Conservation (phyloP, 2,329 filamentous ascomycete species). For the Botrytis paeoniae region DNA sequence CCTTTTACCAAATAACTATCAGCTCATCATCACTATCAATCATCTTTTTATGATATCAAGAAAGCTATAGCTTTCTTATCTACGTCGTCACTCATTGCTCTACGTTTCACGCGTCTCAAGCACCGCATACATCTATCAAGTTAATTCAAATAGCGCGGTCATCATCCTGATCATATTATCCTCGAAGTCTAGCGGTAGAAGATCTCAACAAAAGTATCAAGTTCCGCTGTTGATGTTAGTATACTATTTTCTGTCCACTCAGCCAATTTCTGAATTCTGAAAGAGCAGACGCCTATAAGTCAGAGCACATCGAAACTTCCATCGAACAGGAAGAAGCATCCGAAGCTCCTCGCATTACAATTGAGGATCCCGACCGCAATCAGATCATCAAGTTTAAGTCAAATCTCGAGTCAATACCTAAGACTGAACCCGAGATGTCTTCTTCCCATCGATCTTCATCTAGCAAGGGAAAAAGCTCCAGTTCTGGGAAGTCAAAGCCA, state of each 20-base stretch:
- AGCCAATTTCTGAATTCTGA: constrained; percentile 22
- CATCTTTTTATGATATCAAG: background rate
- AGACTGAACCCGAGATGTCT: constrained; percentile 35
- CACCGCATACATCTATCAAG: background rate
- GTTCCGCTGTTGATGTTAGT: constrained; percentile 33
- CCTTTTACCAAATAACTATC: background rate
- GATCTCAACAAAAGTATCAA: constrained; percentile 1
- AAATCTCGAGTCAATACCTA: constrained; percentile 26
- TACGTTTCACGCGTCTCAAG: background rate
- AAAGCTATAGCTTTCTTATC: background rate
- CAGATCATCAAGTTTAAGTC: constrained; percentile 22
- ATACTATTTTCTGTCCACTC: background rate
- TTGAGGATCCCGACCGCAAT: constrained; percentile 32
- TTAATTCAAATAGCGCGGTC: background rate
- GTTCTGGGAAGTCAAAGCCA: constrained; percentile 40
- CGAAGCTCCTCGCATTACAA: constrained; percentile 29
- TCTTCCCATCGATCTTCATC: constrained; percentile 34
- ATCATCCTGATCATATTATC: background rate
- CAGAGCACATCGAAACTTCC: constrained; percentile 21
- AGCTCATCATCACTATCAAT: constrained; percentile 10
- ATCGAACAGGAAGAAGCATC: constrained; percentile 22
- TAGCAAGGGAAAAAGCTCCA: constrained; percentile 28
- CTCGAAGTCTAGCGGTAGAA: background rate
- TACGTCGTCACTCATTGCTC: background rate
- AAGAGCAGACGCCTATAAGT: constrained; percentile 31